Percentiles rank a stretch among this genome's conserved stretches.
Evolutionary conservation across 2,329 filamentous ascomycete species (phyloP).

Genomic region (Xylariales sp.): DNA sequence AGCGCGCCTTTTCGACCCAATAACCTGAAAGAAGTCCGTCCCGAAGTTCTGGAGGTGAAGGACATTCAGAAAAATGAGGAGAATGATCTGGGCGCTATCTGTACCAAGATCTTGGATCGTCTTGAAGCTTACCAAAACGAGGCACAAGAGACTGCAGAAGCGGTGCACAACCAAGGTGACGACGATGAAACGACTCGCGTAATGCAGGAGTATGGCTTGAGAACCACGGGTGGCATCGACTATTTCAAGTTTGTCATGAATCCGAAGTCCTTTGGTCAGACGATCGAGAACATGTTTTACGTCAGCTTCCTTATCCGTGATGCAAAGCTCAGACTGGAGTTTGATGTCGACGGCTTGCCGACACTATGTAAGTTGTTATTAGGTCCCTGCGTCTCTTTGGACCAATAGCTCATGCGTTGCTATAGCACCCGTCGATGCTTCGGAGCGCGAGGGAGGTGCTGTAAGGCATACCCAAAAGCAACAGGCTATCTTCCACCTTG

Average conservation of each 20-base stretch:
- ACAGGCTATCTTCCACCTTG: conserved; percentile 84
- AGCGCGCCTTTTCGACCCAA: conserved; percentile 66
- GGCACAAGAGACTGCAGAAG: conserved; percentile 40
- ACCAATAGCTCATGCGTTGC: background rate
- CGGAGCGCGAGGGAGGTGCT: conserved; percentile 40
- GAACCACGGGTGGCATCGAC: conserved; percentile 65
- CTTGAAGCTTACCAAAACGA: conserved; percentile 47
- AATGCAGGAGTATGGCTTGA: conserved; percentile 62
- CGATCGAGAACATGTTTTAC: conserved; percentile 95
- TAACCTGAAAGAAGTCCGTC: conserved; percentile 65
- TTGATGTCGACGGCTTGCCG: conserved; percentile 71
- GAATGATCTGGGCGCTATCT: conserved; percentile 74
- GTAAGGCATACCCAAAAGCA: conserved; percentile 58
- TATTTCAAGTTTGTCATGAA: conserved; percentile 88
- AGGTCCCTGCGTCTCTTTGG: conserved; percentile 6
- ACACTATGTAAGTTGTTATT: conserved; percentile 62
- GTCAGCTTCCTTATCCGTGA: conserved; percentile 91
- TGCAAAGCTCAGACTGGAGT: conserved; percentile 68
- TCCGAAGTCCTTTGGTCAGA: conserved; percentile 85
- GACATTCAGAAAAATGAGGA: conserved; percentile 74
- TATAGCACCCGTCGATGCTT: conserved; percentile 38
- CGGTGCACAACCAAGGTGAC: conserved; percentile 40
- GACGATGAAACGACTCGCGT: conserved; percentile 44
- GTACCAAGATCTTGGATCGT: conserved; percentile 65
- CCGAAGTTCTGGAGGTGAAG: conserved; percentile 69